Conservation (phyloP, 441 rosid genomes). For the Euphorbia neoarborescens region DNA sequence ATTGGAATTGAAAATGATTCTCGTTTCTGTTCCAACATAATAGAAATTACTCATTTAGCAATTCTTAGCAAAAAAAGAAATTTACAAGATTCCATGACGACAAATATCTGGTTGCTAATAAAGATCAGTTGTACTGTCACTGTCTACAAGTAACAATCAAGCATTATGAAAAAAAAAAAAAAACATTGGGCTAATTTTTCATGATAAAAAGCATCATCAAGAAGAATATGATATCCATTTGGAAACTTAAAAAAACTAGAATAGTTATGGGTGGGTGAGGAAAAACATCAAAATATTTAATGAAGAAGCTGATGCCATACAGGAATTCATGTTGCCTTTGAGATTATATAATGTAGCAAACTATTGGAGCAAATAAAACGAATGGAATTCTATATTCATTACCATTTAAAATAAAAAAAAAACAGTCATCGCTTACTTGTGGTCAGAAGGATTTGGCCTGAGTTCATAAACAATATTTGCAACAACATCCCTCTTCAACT, state of each 20-base stretch:
- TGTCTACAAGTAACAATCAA: neutral
- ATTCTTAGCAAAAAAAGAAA: neutral
- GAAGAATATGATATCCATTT: neutral
- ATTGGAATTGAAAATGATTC: neutral
- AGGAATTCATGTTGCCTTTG: neutral
- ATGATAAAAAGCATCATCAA: neutral
- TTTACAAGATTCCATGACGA: neutral
- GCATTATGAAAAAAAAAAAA: neutral
- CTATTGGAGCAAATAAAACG: neutral
- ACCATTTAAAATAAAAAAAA: neutral
- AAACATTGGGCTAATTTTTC: neutral
- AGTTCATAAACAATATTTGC: constrained; percentile 87
- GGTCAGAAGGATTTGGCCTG: constrained; percentile 89
- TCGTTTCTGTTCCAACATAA: neutral
- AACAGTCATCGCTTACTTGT: constrained; percentile 56
- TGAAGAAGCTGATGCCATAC: too few relatives aligned
- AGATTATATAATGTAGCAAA: neutral
- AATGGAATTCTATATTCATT: neutral
- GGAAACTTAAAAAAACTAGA: neutral
- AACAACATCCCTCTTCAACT: constrained; percentile 91
- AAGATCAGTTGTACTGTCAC: neutral
- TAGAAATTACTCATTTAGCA: neutral
- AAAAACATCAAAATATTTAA: too few relatives aligned
- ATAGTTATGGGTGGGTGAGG: neutral
- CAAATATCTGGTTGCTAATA: neutral